Base-by-base conservation (phyloP, 108 stramenopile species). In the Nannochloropsis salina region DNA sequence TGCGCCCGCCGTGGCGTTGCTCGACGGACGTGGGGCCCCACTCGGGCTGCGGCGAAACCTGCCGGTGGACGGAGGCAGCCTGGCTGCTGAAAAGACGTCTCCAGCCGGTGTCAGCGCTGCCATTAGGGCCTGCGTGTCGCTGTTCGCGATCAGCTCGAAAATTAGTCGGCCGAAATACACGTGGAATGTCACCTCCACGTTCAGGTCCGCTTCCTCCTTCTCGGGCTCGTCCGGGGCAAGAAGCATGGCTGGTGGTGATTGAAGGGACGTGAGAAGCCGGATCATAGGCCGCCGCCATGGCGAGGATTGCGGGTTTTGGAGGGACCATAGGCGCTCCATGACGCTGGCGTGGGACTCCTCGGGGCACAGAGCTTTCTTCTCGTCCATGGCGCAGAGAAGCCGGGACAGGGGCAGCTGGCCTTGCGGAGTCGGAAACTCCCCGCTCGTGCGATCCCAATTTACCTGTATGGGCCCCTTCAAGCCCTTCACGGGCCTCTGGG, bases 141-240 rank as follows among this genome's bases (percentile, higher is more conserved):
- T 82, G 8, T 82, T 45, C 20, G 82, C 42, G 44, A 82, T 82
- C 8, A 82, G 21, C 8, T 82, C 82, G 21, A 82, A 82, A 45
- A 82, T 45, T 3, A 82, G 82, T 21, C 82, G 82, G 44, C 44
- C 42, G 82, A 82, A 15, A 9, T n/a, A 82, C 8, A 82, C 82
- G 44, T 82, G 82, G 44, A 82, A 43, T 5, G 42, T 82, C 20
- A 82, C 21, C 20, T 82, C 20, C 20, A 74, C 61, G 6, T 74
- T 6, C 20, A 74, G 20, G 15, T 74, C 20, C 1, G 15, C 5
- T n/a, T 74, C n/a, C 20, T n/a, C n/a, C 20, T n/a, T 3, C 20
- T n/a, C n/a, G 20, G 20, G 15, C 20, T n/a, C 61, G 61, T 74
- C 61, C 31, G 31, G 31, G 20, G n/a, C 15, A 6, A 74, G 61